Conservation (phyloP, 1,284 basidiomycete species). For the Ceratobasidium sp. region DNA sequence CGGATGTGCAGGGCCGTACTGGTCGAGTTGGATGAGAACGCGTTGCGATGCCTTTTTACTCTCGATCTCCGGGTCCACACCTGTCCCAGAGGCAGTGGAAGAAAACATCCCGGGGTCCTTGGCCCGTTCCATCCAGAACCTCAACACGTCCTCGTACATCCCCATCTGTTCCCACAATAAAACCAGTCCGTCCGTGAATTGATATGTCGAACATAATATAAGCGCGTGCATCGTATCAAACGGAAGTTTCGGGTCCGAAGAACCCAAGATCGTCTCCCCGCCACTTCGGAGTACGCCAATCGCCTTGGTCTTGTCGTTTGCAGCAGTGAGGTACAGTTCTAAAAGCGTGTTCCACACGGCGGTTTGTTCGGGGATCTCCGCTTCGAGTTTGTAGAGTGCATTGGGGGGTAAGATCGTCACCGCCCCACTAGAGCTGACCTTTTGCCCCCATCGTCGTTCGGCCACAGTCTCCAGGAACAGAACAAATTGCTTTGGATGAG, state of each 20-base stretch:
- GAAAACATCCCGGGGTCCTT: constrained; percentile 7
- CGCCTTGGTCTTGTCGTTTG: constrained; percentile 54
- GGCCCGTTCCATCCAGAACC: constrained; percentile 84
- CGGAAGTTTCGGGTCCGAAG: constrained; percentile 70
- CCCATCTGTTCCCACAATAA: constrained; percentile 92
- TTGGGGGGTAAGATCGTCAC: constrained; percentile 29
- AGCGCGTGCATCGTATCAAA: constrained; percentile 93
- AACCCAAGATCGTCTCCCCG: constrained; percentile 28
- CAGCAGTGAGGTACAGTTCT: constrained; percentile 82
- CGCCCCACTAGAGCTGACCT: constrained; percentile 63
- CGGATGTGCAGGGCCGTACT: constrained; percentile 79
- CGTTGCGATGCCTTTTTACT: constrained; percentile 68
- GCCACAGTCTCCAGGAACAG: constrained; percentile 92
- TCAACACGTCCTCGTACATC: constrained; percentile 95
- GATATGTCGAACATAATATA: constrained; percentile 88
- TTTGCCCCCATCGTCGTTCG: constrained; percentile 82
- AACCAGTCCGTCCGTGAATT: constrained; percentile 87
- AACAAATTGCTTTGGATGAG: constrained; percentile 86
- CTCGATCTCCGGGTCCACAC: constrained; percentile 54
- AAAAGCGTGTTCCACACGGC: constrained; percentile 97
- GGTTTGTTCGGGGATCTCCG: constrained; percentile 67
- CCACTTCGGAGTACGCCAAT: constrained; percentile 69
- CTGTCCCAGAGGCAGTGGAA: not conserved
- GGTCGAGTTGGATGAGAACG: constrained; percentile 78
- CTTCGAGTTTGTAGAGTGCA: constrained; percentile 11